Conservation (phyloP, 2,329 filamentous ascomycete species). For the Alternaria sp. region DNA sequence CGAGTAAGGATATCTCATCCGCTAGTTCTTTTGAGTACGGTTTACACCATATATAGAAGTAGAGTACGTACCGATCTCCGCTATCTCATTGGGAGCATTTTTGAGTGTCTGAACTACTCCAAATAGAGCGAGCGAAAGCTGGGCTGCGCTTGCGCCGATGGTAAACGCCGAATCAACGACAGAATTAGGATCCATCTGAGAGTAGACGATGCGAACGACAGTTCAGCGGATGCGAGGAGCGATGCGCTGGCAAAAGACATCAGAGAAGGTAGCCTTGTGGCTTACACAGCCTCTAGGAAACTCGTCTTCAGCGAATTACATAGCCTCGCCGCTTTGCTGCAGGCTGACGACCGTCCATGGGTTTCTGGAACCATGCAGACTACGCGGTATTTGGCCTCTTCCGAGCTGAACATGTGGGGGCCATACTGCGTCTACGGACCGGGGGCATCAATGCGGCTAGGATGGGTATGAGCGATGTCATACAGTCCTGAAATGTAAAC, state of each 20-base stretch:
- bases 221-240: neutral
- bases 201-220: neutral
- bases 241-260: neutral
- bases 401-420: neutral
- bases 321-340: constrained; percentile 1
- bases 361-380: neutral
- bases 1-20: constrained; percentile 3
- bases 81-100: constrained; percentile 23
- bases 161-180: no score
- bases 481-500: neutral
- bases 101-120: constrained; percentile 22
- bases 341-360: neutral
- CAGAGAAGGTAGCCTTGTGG: neutral
- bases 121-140: constrained; percentile 25
- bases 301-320: constrained; percentile 1
- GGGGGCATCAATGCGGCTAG: neutral
- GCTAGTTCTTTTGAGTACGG: neutral
- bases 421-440: neutral
- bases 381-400: neutral
- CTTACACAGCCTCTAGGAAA: constrained; percentile 12
- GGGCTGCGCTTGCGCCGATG: constrained; percentile 20
- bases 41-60: neutral
- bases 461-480: neutral
- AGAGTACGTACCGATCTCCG: constrained; percentile 15
- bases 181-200: constrained; percentile 15